Evolutionary conservation across 345 rosid species (phyloP), one percentile per base, ranked within the genome.

Genomic region (Hibiscus trionum): DNA sequence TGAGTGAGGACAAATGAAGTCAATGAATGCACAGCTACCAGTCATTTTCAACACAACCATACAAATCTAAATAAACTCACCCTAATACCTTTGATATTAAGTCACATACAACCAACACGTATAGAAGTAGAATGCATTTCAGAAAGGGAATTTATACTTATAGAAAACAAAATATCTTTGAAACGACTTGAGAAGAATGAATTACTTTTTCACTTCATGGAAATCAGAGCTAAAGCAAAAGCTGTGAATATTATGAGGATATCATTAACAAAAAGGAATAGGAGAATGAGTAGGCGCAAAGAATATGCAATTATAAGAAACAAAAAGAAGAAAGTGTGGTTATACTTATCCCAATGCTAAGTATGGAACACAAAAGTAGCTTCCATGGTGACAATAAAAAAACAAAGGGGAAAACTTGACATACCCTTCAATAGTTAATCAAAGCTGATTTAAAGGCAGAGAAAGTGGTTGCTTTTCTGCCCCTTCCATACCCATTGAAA

Each of bases 21-120:
- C 72, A 77, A 76, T 81, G 79, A 75, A 84, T 81, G 85, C 84
- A 56, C 79, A 85, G 81, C 79, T 83, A 82, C 82, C 82, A 74
- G 85, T 88, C 85, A 71, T 78, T 77, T 76, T 90, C 84, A 77
- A 63, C 66, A 75, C 73, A 85, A 78, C 81, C 78, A 73, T 70
- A 77, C 83, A 74, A 78, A 75, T 15, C 55, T 71, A 70, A 61
- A 75, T 64, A 19, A 39, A 57, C 47, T 49, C 73, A 73, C 65
- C 53, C 66, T 73, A 31, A 24, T 61, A 67, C 75, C 75, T 66
- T 58, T 66, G 70, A 70, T 50, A 15, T 61, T 17, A 58, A 58
- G 1, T 21, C 71, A 73, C 56, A 11, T 31, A 64, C 15, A 21
- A 21, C 24, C 24, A 21, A 21, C 24, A 21, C 24, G 24, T 21